Evolutionary conservation across 306 rosid species (phyloP).

Genomic region (Vicia villosa): DNA sequence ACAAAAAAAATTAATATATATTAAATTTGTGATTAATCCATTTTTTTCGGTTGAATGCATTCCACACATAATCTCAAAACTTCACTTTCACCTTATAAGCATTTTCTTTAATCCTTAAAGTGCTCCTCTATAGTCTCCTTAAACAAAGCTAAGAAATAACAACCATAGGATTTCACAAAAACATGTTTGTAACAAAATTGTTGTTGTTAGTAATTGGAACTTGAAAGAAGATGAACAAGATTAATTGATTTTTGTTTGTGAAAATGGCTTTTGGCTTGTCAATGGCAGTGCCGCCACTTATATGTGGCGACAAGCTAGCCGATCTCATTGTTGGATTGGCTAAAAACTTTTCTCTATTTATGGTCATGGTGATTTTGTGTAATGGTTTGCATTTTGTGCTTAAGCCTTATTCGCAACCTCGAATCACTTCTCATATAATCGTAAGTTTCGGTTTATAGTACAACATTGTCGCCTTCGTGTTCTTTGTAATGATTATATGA

Average conservation of each 20-base stretch:
- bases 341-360: conserved; percentile 46
- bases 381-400: conserved; percentile 57
- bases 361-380: conserved; percentile 62
- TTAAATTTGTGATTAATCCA: conserved; percentile 33
- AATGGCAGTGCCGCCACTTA: not conserved
- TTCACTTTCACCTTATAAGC: conserved; percentile 29
- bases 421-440: conserved; percentile 65
- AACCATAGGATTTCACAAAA: conserved; percentile 42
- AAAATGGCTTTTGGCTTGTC: conserved; percentile 25
- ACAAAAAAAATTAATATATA: not conserved
- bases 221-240: not conserved
- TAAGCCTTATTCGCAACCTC: conserved; percentile 69
- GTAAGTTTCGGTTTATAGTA: conserved; percentile 45
- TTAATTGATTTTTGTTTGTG: not conserved
- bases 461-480: not conserved
- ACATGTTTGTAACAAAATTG: conserved; percentile 28
- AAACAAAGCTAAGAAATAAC: conserved; percentile 50
- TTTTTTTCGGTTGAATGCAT: conserved; percentile 31
- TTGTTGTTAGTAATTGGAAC: conserved; percentile 6
- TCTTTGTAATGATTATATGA: not conserved
- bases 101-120: conserved; percentile 41
- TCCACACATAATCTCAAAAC: not conserved
- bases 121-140: conserved; percentile 65
- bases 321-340: conserved; percentile 38
- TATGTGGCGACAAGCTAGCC: conserved; percentile 50